These are phyloP conservation scores for Heliamphora exappendiculata DNA, from an alignment of 148 eudicot species.

Conservation along the genomic window DNA sequence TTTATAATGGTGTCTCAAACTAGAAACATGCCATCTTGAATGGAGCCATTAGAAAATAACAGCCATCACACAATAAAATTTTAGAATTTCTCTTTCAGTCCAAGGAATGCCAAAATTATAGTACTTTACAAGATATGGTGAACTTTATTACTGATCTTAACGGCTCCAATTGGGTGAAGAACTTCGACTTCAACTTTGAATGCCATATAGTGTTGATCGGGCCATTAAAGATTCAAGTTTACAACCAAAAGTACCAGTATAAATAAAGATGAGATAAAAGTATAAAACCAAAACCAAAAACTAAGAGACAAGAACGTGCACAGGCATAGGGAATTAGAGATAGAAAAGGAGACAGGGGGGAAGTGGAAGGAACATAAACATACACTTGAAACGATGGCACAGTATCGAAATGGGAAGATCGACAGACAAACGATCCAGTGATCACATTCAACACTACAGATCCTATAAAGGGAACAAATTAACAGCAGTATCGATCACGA, in stretches of 20 bases:
- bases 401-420: not conserved
- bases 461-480: not conserved
- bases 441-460: not conserved
- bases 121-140: not conserved
- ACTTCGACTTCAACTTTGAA: not conserved
- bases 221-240: not conserved
- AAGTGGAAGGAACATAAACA: not conserved
- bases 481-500: not conserved
- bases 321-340: not conserved
- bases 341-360: not conserved
- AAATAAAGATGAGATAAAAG: not conserved
- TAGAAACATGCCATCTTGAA: not conserved
- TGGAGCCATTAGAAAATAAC: not conserved
- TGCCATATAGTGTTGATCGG: not conserved
- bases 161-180: not conserved
- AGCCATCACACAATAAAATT: not conserved
- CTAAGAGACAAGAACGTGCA: not conserved
- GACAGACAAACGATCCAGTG: not conserved
- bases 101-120: not conserved
- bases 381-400: not conserved
- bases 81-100: not conserved
- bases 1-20: not conserved
- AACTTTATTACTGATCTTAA: not conserved
- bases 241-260: not conserved
- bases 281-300: not conserved